Evolutionary conservation across 495 filamentous ascomycete species (phyloP).

Genomic region (Lichenothelia convexa): DNA sequence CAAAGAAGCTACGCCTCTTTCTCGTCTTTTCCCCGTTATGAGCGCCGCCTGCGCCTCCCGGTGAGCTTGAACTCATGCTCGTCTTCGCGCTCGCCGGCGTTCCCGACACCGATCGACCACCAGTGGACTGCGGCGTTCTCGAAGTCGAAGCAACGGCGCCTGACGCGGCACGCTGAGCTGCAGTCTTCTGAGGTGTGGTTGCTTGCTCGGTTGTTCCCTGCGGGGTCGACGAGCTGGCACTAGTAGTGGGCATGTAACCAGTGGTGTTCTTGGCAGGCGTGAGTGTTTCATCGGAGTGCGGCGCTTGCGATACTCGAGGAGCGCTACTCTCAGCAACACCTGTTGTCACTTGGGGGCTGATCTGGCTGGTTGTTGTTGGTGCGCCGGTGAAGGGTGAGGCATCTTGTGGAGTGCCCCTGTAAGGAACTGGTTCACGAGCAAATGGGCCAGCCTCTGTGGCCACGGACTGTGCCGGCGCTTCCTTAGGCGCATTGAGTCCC

Average conservation of each 20-base stretch:
- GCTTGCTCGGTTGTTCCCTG: neutral
- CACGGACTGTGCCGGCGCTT: conserved; percentile 1
- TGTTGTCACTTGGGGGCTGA: conserved; percentile 14
- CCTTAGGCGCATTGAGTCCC: conserved; percentile 9
- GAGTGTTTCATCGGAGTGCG: conserved; percentile 8
- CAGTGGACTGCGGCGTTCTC: too few relatives aligned
- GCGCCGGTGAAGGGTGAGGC: conserved; percentile 15
- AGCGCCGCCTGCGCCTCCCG: conserved; percentile 12
- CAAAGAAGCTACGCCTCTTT: conserved; percentile 37
- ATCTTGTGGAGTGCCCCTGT: neutral
- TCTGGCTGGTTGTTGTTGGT: conserved; percentile 9
- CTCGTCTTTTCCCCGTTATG: conserved; percentile 35
- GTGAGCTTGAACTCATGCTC: conserved; percentile 9
- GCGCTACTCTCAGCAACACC: conserved; percentile 12
- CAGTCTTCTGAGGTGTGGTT: conserved; percentile 5
- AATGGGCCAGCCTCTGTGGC: conserved; percentile 2
- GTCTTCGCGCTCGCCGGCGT: conserved; percentile 20
- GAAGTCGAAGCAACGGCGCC: too few relatives aligned
- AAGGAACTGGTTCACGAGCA: neutral
- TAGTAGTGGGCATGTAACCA: neutral
- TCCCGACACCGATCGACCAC: conserved; percentile 11
- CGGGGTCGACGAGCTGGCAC: conserved; percentile 7
- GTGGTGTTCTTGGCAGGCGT: neutral
- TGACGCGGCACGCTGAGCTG: neutral
- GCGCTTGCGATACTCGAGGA: too few relatives aligned